Evolutionary conservation across 495 filamentous ascomycete species (phyloP).

Genomic region (Jackrogersella multiformis): DNA sequence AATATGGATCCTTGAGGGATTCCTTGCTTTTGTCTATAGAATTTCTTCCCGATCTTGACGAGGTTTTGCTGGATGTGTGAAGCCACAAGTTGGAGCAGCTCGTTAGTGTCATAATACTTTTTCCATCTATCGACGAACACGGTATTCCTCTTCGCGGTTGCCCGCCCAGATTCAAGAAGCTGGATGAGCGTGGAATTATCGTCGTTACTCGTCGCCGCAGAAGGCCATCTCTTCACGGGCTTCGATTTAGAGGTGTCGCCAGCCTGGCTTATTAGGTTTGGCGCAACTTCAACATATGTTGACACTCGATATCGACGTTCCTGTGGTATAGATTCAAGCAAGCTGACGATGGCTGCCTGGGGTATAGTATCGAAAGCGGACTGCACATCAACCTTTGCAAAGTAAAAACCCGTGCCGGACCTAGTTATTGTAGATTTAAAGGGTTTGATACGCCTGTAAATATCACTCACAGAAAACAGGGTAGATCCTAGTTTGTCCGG

Average conservation of each 20-base stretch:
- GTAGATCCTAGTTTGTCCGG: conserved; percentile 73
- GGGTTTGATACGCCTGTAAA: conserved; percentile 75
- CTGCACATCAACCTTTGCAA: conserved; percentile 91
- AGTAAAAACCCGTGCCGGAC: conserved; percentile 63
- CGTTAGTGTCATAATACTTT: conserved; percentile 60
- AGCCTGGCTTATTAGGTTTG: conserved; percentile 47
- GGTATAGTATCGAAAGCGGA: conserved; percentile 97
- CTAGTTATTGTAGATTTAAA: conserved; percentile 67
- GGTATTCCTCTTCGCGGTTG: conserved; percentile 65
- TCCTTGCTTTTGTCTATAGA: conserved; percentile 85
- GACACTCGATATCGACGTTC: conserved; percentile 74
- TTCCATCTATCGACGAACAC: conserved; percentile 76
- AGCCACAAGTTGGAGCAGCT: conserved; percentile 73
- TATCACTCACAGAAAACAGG: conserved; percentile 81
- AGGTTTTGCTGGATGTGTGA: conserved; percentile 85
- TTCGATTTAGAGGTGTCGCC: conserved; percentile 47
- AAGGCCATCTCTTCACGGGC: conserved; percentile 70
- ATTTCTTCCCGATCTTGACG: conserved; percentile 88
- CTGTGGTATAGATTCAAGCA: conserved; percentile 71
- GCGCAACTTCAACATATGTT: conserved; percentile 76
- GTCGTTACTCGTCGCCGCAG: conserved; percentile 62
- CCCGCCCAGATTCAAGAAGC: conserved; percentile 59
- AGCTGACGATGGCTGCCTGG: conserved; percentile 71
- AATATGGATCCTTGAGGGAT: conserved; percentile 94
- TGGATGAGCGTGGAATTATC: conserved; percentile 65